Evolutionary conservation across 257 asterid species (phyloP).

Genomic region (Penstemon davidsonii): DNA sequence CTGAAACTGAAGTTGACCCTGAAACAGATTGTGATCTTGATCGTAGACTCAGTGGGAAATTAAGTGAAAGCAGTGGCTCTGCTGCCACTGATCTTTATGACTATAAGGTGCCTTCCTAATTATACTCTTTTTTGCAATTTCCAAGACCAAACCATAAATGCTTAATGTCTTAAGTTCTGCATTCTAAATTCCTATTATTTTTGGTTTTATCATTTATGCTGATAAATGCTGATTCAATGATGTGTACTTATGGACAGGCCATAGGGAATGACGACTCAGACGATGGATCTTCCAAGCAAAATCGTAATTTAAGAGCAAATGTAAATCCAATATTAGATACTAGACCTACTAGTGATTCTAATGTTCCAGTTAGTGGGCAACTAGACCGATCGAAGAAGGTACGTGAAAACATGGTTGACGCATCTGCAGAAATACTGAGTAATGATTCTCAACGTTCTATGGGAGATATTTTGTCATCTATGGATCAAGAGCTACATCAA

Average conservation of each 20-base stretch:
- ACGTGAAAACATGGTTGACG: conserved; percentile 46
- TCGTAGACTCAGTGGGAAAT: conserved; percentile 82
- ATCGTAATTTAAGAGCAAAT: conserved; percentile 38
- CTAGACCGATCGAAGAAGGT: conserved; percentile 48
- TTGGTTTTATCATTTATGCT: conserved; percentile 14
- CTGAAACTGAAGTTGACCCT: conserved; percentile 76
- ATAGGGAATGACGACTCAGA: conserved; percentile 70
- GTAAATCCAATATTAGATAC: conserved; percentile 42
- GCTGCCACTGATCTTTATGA: conserved; percentile 88
- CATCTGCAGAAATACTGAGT: conserved; percentile 44
- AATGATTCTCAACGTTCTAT: conserved; percentile 66
- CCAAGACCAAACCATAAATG: neutral
- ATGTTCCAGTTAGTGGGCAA: conserved; percentile 52
- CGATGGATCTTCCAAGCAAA: conserved; percentile 52
- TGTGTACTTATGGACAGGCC: conserved; percentile 50
- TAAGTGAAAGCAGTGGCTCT: conserved; percentile 93
- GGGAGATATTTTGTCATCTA: conserved; percentile 75
- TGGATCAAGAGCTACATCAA: conserved; percentile 70
- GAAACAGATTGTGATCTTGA: conserved; percentile 68
- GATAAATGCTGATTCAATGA: conserved; percentile 16
- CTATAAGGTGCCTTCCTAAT: conserved; percentile 55
- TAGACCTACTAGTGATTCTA: conserved; percentile 44
- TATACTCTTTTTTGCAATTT: neutral
- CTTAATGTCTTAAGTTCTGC: neutral
- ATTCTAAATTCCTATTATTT: neutral